Conservation (phyloP, 768 basidiomycete species). For the Mycena belliarum region DNA sequence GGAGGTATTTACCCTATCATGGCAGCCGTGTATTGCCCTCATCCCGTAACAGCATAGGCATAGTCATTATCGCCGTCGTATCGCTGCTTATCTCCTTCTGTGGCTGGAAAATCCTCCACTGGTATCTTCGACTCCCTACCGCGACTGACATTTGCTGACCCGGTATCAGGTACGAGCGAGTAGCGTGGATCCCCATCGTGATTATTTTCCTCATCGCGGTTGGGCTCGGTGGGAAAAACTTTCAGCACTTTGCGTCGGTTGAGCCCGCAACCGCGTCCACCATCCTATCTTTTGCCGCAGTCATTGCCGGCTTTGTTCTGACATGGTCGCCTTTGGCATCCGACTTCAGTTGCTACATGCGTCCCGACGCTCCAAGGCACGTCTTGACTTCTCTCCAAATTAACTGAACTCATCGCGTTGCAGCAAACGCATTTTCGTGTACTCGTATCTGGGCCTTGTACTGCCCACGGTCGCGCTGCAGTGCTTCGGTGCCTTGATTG, state of each 20-base stretch:
- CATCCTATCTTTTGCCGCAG: constrained; percentile 67
- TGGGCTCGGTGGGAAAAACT: constrained; percentile 73
- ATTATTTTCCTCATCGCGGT: constrained; percentile 70
- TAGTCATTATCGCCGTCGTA: constrained; percentile 72
- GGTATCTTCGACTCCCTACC: constrained; percentile 29
- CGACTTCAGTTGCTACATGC: constrained; percentile 77
- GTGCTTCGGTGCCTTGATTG: constrained; percentile 65
- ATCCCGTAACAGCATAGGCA: constrained; percentile 61
- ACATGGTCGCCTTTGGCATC: constrained; percentile 62
- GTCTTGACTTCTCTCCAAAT: constrained; percentile 3
- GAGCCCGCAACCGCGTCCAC: constrained; percentile 54
- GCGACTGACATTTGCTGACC: not conserved
- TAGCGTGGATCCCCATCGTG: constrained; percentile 79
- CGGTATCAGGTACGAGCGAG: constrained; percentile 59
- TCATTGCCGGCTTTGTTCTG: constrained; percentile 72
- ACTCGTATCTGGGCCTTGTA: constrained; percentile 69
- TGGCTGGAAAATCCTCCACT: constrained; percentile 52
- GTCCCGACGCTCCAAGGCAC: constrained; percentile 58
- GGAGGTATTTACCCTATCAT: constrained; percentile 32
- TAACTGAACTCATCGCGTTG: not conserved
- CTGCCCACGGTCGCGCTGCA: constrained; percentile 58
- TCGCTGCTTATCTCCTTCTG: constrained; percentile 67
- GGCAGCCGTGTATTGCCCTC: not conserved
- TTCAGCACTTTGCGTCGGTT: constrained; percentile 48
- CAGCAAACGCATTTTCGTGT: constrained; percentile 66